A percentile compares a stretch with the other conserved stretches of the same genome.
phyloP scores from a whole-genome alignment of 768 basidiomycete species.

The Tricholoma sp. region DNA sequence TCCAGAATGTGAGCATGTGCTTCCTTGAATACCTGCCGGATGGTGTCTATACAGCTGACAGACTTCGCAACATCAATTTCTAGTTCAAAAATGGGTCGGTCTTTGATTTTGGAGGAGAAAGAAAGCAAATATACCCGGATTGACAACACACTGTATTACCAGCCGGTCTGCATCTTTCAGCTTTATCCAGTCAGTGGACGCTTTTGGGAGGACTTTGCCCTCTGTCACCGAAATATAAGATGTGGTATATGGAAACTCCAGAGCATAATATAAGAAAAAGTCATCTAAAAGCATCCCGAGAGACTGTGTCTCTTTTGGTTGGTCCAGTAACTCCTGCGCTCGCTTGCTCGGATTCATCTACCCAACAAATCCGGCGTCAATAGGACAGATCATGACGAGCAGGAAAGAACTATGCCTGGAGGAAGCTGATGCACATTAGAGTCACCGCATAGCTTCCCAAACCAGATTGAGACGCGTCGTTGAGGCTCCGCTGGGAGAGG shows the following conservation, averaged over 20 bases:
- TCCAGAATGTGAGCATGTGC: slow-evolving; percentile 22
- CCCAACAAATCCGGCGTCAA: background rate
- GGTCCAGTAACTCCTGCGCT: slow-evolving; percentile 34
- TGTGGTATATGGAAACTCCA: slow-evolving; percentile 34
- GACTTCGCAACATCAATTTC: slow-evolving; percentile 37
- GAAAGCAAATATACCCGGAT: slow-evolving; percentile 27
- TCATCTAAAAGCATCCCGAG: slow-evolving; percentile 59
- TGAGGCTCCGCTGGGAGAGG: slow-evolving; percentile 50
- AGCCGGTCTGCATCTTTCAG: slow-evolving; percentile 20
- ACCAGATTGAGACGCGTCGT: slow-evolving; percentile 59
- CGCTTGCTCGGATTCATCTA: slow-evolving; percentile 62
- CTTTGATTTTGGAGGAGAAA: background rate
- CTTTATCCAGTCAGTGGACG: slow-evolving; percentile 26
- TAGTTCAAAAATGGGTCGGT: slow-evolving; percentile 10
- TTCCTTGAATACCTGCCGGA: slow-evolving; percentile 31
- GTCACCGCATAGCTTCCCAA: slow-evolving; percentile 64
- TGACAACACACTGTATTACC: slow-evolving; percentile 38
- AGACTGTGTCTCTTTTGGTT: slow-evolving; percentile 43
- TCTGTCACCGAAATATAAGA: slow-evolving; percentile 36
- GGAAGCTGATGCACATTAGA: slow-evolving; percentile 60
- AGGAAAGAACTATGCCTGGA: slow-evolving; percentile 38
- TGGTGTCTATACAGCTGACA: slow-evolving; percentile 22
- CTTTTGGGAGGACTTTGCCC: slow-evolving; percentile 30
- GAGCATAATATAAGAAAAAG: slow-evolving; percentile 64
- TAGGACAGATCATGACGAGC: background rate